Evolutionary conservation across 2,329 filamentous ascomycete species (phyloP), one percentile per base, ranked within the genome.

Genomic region (Aspergillus phoenicis): DNA sequence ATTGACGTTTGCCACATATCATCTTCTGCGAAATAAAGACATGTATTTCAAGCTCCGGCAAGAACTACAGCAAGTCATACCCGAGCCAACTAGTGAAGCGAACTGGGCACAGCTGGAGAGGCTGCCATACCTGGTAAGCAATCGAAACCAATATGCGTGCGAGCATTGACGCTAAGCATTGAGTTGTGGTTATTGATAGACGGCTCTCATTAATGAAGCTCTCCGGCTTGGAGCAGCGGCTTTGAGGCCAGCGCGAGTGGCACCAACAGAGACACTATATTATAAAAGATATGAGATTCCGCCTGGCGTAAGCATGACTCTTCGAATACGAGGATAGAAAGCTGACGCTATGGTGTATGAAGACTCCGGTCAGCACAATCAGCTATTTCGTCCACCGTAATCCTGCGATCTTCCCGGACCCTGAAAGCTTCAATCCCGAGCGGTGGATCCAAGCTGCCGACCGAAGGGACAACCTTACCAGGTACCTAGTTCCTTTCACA

Each of bases 151-250:
- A 39, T 0, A n/a, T 52, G 7, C 0, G 22, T 13, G 11, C 1
- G 51, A 24, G 15, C n/a, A 22, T n/a, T 24, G 10, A 1, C 11
- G 8, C 4, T 7, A 8, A 7, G 30, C 8, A 53, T 5, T 43
- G 5, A 13, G 11, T 17, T 6, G 24, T 26, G n/a, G 2, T 24
- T 10, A 15, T 15, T 17, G 36, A 4, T 3, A 55, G 52, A 55
- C 52, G 11, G 52, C 52, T 6, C 41, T 69, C 2, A 52, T 73
- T 15, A 59, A 48, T 2, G 70, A 73, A 62, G 66, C 74, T 0
- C 62, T 82, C 7, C 76, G 81, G 3, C 57, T 83, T 2, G 76
- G 77, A 8, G 78, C 75, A 0, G 73, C 77, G 0, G 41, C 70
- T 45, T 67, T 62, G 64, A 58, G 73, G 67, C 63, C 72, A 57